Conservation (phyloP, 1,139 yeast species). For the Zygosaccharomyces sapae region DNA sequence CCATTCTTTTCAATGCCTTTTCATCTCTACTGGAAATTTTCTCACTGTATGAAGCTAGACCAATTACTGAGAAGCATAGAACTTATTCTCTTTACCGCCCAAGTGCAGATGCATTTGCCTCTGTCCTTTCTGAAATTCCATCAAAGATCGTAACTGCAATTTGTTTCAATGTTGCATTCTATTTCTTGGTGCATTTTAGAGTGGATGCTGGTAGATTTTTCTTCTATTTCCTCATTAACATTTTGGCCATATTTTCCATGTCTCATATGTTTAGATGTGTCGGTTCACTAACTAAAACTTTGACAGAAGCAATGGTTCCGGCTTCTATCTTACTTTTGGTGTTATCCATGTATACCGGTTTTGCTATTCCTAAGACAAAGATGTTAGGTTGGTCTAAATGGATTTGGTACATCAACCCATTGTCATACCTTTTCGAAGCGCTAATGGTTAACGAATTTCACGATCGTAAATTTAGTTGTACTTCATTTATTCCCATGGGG, state of each 20-base stretch:
- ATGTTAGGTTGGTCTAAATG: constrained; percentile 79
- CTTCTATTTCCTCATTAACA: constrained; percentile 54
- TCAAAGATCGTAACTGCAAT: constrained; percentile 52
- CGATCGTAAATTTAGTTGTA: constrained; percentile 42
- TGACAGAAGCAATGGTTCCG: constrained; percentile 70
- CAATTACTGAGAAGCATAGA: constrained; percentile 75
- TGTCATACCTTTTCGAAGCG: constrained; percentile 65
- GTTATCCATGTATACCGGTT: constrained; percentile 67
- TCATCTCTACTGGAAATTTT: constrained; percentile 70
- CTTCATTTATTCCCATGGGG: constrained; percentile 52
- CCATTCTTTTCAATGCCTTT: constrained; percentile 73
- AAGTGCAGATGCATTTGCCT: constrained; percentile 70
- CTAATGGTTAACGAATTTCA: constrained; percentile 54
- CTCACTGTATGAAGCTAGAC: constrained; percentile 67
- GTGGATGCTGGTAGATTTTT: constrained; percentile 67
- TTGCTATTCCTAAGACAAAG: constrained; percentile 60
- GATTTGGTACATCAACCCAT: constrained; percentile 71
- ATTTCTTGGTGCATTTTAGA: constrained; percentile 65
- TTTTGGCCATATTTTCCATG: constrained; percentile 57
- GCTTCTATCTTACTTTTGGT: constrained; percentile 60
- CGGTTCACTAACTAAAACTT: constrained; percentile 58
- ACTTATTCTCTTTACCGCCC: constrained; percentile 73
- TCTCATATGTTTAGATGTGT: constrained; percentile 68
- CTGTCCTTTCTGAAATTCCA: constrained; percentile 65
- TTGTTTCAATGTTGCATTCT: constrained; percentile 57